Percentiles rank a stretch among this genome's conserved stretches.
These are phyloP conservation scores for Scolecobasidium constrictum DNA, from an alignment of 2,329 filamentous ascomycete species.

Conservation along the genomic window DNA sequence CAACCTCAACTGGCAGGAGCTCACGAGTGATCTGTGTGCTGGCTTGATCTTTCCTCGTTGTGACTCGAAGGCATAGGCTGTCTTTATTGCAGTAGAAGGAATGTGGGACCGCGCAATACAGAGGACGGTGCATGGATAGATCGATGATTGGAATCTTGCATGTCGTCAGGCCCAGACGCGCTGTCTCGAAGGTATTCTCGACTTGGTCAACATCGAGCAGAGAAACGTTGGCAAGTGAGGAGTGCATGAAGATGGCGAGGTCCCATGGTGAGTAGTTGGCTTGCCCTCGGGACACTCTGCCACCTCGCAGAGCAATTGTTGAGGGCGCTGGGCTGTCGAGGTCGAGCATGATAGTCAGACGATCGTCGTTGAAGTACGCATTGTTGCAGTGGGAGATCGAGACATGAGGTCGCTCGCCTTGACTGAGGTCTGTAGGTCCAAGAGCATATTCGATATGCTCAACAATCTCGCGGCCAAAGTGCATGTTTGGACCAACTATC, in stretches of 20 bases:
- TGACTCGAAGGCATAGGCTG: slow-evolving; percentile 4
- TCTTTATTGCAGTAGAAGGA: slow-evolving; percentile 5
- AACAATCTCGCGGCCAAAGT: not conserved
- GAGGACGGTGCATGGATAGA: slow-evolving; percentile 6
- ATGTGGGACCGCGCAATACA: slow-evolving; percentile 4
- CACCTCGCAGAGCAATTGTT: not conserved
- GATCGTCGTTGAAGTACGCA: not conserved
- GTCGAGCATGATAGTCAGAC: not conserved
- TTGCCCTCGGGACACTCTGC: not conserved
- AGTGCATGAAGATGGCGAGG: slow-evolving; percentile 8
- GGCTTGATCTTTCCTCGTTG: not conserved
- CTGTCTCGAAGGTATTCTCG: slow-evolving; percentile 1
- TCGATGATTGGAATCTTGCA: slow-evolving; percentile 8
- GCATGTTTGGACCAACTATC: not conserved
- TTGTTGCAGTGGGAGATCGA: not conserved
- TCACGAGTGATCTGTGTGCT: not conserved
- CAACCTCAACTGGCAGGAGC: slow-evolving; percentile 7
- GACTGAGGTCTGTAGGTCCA: too few relatives aligned
- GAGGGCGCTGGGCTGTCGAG: not conserved
- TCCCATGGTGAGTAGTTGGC: not conserved
- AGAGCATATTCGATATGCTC: not conserved
- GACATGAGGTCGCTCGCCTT: not conserved
- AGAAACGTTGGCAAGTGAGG: slow-evolving; percentile 5
- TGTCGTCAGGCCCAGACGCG: not conserved
- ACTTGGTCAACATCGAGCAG: not conserved